Conservation (phyloP, 2,329 filamentous ascomycete species). For the Hymenoscyphus linearis region DNA sequence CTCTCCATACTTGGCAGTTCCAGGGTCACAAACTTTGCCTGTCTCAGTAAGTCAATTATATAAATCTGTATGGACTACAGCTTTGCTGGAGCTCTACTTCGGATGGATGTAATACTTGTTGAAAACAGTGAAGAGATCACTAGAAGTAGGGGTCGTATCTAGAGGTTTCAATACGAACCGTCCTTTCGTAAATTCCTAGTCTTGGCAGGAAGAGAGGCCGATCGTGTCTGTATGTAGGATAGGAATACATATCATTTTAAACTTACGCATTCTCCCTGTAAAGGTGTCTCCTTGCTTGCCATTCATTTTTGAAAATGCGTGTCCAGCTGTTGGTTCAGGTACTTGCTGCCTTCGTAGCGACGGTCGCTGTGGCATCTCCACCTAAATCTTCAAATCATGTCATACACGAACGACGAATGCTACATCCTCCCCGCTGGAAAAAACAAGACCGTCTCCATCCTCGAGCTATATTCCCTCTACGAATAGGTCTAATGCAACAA, state of each 20-base stretch:
- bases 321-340: constrained; percentile 20
- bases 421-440: constrained; percentile 19
- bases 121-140: neutral
- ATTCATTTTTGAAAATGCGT: constrained; percentile 21
- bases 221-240: neutral
- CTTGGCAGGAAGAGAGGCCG: neutral
- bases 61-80: too few species aligned
- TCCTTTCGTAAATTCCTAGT: neutral
- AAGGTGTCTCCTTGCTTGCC: constrained; percentile 21
- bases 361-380: constrained; percentile 22
- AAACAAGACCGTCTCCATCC: constrained; percentile 21
- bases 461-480: constrained; percentile 21
- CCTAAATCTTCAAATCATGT: constrained; percentile 22
- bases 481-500: constrained; percentile 41
- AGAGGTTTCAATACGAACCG: neutral
- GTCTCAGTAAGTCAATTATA: neutral
- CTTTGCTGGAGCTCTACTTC: neutral
- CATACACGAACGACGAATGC: constrained; percentile 24
- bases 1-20: neutral
- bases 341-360: constrained; percentile 28
- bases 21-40: neutral
- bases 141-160: neutral
- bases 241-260: constrained; percentile 13
- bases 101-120: neutral
- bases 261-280: neutral